Base-by-base conservation (phyloP, 306 rosid genomes). In the Cicer yamashitae region DNA sequence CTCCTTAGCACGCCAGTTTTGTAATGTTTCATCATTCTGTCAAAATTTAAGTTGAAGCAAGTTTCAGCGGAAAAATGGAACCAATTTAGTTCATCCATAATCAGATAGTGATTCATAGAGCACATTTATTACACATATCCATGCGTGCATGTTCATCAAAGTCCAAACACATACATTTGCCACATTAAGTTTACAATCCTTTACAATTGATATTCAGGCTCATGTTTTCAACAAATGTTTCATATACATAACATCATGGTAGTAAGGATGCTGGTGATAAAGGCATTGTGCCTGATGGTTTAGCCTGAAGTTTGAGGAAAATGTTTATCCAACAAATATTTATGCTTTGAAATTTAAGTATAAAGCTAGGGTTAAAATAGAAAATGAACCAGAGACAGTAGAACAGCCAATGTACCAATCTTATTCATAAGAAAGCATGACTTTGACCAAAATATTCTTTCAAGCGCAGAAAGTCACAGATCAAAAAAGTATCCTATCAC, bases 11-110 rank as follows among this genome's bases (percentile, higher is more conserved):
- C 75, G 68, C 48, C 41, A 62, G 81, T 82, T 83, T 83, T 85
- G 89, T 71, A 86, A 84, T 71, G 88, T 77, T 69, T 86, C 83
- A 72, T 74, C 93, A 59, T 74, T 91, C 98, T 94, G 80, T 72
- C 75, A 78, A 75, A 75, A 74, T 69, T 66, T n/a, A 80, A 44
- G 79, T 81, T 40, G 51, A 78, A 77, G 67, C 70, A 44, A 58
- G 53, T 69, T 79, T 43, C 71, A 44, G 76, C 64, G 59, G 54
- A 78, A 79, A 77, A 76, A 44, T 34, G 74, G 71, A 69, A 77
- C 39, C 65, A 17, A 64, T 43, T 67, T 40, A 77, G 14, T 45
- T 25, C 76, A 60, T 48, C 59, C 20, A 53, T 64, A 77, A 77
- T 70, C 79, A 70, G 67, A 39, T 48, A 69, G 53, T 20, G 71